A percentile compares a stretch with the other conserved stretches of the same genome.
Evolutionary conservation across 176 grass and related monocot genomes (phyloP).

Genomic region (Zoysia pacifica): DNA sequence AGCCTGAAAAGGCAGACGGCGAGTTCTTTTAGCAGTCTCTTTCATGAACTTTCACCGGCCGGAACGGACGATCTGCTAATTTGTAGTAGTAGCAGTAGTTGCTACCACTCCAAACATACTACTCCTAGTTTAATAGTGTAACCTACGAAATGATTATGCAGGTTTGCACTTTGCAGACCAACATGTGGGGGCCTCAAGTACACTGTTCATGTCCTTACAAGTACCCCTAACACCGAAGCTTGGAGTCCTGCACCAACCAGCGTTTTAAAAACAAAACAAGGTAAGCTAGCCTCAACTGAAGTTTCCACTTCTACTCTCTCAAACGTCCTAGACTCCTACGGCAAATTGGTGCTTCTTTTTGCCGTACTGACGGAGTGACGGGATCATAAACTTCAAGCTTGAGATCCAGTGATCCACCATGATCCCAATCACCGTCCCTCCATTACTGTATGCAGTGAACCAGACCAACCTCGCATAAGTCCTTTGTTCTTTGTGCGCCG

Average conservation of each 20-base stretch:
- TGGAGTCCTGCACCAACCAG: neutral
- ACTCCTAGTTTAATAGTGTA: constrained; percentile 7
- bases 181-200: constrained; percentile 20
- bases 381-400: constrained; percentile 24
- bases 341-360: constrained; percentile 3
- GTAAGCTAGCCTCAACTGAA: neutral
- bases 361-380: neutral
- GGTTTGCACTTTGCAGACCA: neutral
- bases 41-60: constrained; percentile 24
- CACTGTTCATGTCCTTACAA: neutral
- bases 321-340: neutral
- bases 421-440: neutral
- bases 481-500: neutral
- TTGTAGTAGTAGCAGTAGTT: neutral
- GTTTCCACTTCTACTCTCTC: neutral
- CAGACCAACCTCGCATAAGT: neutral
- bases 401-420: neutral
- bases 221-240: neutral
- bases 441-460: neutral
- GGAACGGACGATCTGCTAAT: neutral
- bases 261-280: neutral
- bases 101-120: neutral
- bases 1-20: constrained; percentile 29
- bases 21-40: neutral
- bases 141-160: constrained; percentile 15